Conservation (phyloP, 1,284 basidiomycete genomes). For the Rhodotorula sp. region DNA sequence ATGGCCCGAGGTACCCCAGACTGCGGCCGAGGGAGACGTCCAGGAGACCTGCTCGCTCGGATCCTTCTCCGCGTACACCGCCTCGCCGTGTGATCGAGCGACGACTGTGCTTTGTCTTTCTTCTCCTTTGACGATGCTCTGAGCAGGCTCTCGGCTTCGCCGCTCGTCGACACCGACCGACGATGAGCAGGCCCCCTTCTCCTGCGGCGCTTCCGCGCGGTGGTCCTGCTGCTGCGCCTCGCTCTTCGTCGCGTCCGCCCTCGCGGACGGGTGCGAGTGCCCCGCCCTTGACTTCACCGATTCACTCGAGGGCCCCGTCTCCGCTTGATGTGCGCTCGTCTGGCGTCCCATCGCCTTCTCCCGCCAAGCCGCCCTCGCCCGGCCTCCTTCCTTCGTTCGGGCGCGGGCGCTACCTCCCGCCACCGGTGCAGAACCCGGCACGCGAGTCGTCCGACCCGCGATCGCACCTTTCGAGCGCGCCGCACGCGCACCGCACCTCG, state of each 20-base stretch:
- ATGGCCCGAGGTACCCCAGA: no score
- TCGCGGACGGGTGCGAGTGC: not conserved
- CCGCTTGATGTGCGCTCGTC: not conserved
- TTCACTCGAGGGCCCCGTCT: not conserved
- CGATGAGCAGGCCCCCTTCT: not conserved
- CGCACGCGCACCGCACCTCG: not conserved
- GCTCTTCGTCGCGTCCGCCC: not conserved
- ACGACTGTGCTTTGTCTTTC: not conserved
- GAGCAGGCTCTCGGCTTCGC: not conserved
- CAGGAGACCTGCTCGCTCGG: not conserved
- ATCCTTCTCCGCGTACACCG: not conserved
- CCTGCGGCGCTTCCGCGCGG: not conserved
- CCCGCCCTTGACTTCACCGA: not conserved
- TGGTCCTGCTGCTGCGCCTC: not conserved
- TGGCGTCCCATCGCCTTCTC: not conserved
- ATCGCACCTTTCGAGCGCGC: not conserved
- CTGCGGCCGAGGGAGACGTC: not conserved
- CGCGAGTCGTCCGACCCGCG: not conserved
- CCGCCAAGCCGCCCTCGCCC: not conserved
- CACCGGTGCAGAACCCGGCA: not conserved
- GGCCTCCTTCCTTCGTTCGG: constrained; percentile 6
- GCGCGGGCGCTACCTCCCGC: not conserved
- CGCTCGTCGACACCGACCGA: not conserved
- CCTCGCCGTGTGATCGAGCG: not conserved
- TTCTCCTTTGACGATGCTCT: not conserved